Evolutionary conservation across 2,329 filamentous ascomycete species (phyloP), one percentile per base, ranked within the genome.

Genomic region (Escovopsis weberi): DNA sequence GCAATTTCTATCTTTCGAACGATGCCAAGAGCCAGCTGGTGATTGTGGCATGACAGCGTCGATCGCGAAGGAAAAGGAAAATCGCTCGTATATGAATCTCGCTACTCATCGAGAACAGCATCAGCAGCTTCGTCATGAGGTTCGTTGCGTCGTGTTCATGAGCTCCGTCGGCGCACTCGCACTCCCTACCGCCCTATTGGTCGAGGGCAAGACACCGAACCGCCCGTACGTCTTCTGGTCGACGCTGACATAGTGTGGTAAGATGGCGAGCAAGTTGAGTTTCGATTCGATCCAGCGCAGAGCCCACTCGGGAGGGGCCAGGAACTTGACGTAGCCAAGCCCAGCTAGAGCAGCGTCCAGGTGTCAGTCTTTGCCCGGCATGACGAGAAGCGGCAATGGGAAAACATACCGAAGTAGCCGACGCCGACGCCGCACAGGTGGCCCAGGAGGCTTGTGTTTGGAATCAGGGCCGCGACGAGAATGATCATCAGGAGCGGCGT

Each of bases 171-270:
- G 66, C 12, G 70, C 59, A 47, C 67, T 64, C 12, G 70, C 59
- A 48, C 67, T 64, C 6, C 63, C 57, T 38, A 57, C 55, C 33
- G 60, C 53, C 15, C 62, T 57, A 43, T 61, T 58, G 35, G 54
- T 68, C 1, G 77, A 72, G 2, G 88, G 89, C 44, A 96, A 66
- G 12, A 95, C 83, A 2, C 89, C 89, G 54, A 94, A 95, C 42
- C 89, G 74, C 7, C 89, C 89, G 55, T 89, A 94, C 6, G 85
- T 94, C 70, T 94, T 95, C 62, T 94, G 88, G 56, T 96, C 89
- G 12, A 95, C 80, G 44, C 85, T 93, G 39, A 96, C 82, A 55
- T 94, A 96, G 62, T 94, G 85, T 37, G 89, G 89, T 26, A 96
- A 64, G 45, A 86, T 73, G 18, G 79, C 84, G 19, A 94, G 69